Evolutionary conservation across 352 stramenopile species (phyloP).

Genomic region (Phytophthora chlamydospora): DNA sequence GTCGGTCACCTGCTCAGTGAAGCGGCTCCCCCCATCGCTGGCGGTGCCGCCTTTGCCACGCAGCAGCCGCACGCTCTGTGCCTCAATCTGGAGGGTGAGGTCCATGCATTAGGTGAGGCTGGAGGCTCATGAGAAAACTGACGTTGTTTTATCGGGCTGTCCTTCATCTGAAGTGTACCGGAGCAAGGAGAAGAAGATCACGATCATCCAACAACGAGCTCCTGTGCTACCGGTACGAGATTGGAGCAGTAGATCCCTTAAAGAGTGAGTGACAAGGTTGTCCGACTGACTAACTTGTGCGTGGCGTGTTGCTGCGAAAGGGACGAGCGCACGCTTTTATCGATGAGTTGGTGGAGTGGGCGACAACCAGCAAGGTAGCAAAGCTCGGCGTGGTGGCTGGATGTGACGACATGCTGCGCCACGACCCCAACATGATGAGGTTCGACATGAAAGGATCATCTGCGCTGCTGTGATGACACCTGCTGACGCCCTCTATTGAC

Average conservation of each 20-base stretch:
- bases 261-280: background rate
- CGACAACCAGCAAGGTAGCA: conserved; percentile 41
- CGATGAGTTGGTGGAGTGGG: conserved; percentile 67
- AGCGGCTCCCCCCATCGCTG: conserved; percentile 65
- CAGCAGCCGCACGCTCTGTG: conserved; percentile 57
- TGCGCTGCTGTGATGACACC: background rate
- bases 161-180: conserved; percentile 58
- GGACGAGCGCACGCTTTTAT: conserved; percentile 57
- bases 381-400: conserved; percentile 66
- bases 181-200: conserved; percentile 64
- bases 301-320: conserved; percentile 31
- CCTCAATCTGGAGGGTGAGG: conserved; percentile 76
- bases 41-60: conserved; percentile 54
- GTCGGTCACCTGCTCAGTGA: conserved; percentile 70
- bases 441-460: conserved; percentile 36
- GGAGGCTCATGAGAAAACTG: background rate
- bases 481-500: background rate
- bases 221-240: conserved; percentile 46
- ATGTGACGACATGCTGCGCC: conserved; percentile 83
- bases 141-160: conserved; percentile 2
- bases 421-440: conserved; percentile 78
- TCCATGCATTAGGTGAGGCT: too few species aligned
- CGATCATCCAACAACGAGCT: conserved; percentile 79
- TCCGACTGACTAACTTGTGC: conserved; percentile 1
- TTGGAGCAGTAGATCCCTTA: background rate